Evolutionary conservation across 1,284 basidiomycete genomes (phyloP).

Genomic region (Melampsora abietis-canadensis): DNA sequence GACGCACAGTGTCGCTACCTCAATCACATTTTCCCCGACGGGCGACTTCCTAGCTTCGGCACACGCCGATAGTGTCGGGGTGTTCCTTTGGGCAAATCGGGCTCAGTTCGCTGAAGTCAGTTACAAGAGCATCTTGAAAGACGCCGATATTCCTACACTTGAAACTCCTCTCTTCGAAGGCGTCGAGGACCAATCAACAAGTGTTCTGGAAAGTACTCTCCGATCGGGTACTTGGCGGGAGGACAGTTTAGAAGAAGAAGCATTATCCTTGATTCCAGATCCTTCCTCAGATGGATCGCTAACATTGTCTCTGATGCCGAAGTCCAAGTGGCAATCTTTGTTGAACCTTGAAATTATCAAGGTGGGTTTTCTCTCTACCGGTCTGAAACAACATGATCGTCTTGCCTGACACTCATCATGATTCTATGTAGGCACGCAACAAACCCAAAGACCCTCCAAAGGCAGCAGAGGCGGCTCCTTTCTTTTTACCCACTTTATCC

Average conservation of each 20-base stretch:
- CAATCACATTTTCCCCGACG: conserved; percentile 85
- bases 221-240: conserved; percentile 17
- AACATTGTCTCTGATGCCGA: conserved; percentile 85
- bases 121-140: conserved; percentile 73
- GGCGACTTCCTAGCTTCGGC: conserved; percentile 93
- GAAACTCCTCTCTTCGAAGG: conserved; percentile 75
- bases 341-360: conserved; percentile 94
- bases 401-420: conserved; percentile 38
- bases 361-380: conserved; percentile 55
- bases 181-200: conserved; percentile 61
- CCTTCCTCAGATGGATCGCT: conserved; percentile 83
- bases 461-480: conserved; percentile 89
- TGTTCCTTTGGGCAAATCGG: conserved; percentile 95
- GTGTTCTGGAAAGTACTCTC: conserved; percentile 32
- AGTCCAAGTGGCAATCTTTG: conserved; percentile 91
- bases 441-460: conserved; percentile 95
- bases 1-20: conserved; percentile 83
- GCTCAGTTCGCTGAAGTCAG: conserved; percentile 86
- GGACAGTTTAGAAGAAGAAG: conserved; percentile 59
- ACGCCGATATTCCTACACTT: conserved; percentile 72
- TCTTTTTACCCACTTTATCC: conserved; percentile 88
- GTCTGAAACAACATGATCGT: neutral
- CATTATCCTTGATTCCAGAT: conserved; percentile 84
- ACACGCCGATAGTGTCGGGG: conserved; percentile 88
- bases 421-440: conserved; percentile 69